A percentile compares a stretch with the other conserved stretches of the same genome.
phyloP scores from a whole-genome alignment of 495 filamentous ascomycete species.

The Hypoxylon cercidicola region DNA sequence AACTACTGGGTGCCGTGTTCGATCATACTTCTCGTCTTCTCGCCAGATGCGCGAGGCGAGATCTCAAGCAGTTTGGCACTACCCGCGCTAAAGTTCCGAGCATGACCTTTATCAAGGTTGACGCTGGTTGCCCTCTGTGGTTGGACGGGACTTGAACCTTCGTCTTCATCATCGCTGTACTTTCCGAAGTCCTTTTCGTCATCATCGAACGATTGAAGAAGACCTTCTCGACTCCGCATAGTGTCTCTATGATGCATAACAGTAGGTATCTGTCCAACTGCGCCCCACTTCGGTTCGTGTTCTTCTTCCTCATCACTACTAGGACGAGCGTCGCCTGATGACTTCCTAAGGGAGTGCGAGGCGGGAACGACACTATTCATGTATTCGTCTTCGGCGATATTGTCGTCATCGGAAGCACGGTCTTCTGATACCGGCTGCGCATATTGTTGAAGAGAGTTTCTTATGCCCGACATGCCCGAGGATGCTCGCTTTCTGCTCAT shows the following conservation, averaged over 20 bases:
- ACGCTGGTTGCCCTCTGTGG: slow-evolving; percentile 71
- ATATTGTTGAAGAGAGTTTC: slow-evolving; percentile 46
- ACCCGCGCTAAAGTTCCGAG: slow-evolving; percentile 76
- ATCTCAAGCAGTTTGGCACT: slow-evolving; percentile 76
- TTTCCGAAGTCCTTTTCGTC: slow-evolving; percentile 41
- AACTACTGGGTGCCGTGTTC: slow-evolving; percentile 35
- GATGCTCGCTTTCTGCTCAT: slow-evolving; percentile 54
- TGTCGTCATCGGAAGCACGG: slow-evolving; percentile 62
- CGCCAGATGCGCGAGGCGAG: slow-evolving; percentile 59
- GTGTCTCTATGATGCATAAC: slow-evolving; percentile 50
- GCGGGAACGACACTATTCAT: slow-evolving; percentile 64
- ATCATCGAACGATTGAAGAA: slow-evolving; percentile 64
- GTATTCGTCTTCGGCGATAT: slow-evolving; percentile 72
- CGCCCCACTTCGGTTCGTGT: slow-evolving; percentile 55
- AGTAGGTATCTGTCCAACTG: slow-evolving; percentile 52
- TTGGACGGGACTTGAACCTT: slow-evolving; percentile 57
- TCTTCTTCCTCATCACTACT: slow-evolving; percentile 58
- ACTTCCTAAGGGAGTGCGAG: slow-evolving; percentile 54
- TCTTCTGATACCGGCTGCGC: slow-evolving; percentile 47
- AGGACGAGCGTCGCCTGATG: slow-evolving; percentile 57
- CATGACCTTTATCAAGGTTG: slow-evolving; percentile 70
- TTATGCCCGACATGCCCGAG: slow-evolving; percentile 53
- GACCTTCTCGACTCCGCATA: slow-evolving; percentile 67
- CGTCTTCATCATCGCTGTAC: slow-evolving; percentile 49
- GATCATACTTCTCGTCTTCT: slow-evolving; percentile 45